Evolutionary conservation across 2,329 filamentous ascomycete species (phyloP), one percentile per base, ranked within the genome.

Genomic region (Coniella lustricola): DNA sequence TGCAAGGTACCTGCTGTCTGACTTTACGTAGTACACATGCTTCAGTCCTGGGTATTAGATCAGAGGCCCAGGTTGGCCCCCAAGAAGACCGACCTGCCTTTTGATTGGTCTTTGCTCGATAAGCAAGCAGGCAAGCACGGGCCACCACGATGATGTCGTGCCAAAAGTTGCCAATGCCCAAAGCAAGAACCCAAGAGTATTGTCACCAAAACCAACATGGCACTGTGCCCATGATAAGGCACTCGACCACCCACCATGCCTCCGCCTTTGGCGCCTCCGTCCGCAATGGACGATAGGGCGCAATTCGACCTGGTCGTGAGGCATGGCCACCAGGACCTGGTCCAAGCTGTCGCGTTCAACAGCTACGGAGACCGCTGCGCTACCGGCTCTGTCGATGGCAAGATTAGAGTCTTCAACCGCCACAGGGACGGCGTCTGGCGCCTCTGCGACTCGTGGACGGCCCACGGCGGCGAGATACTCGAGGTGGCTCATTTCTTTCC

Each of bases 291-390:
- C 52, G 74, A 76, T 54, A 70, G 67, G 58, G 64, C 69, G 21
- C 64, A 66, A 40, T 77, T 81, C 55, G 74, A 79, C 51, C 67
- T 76, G 53, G 80, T 86, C 57, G 77, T 88, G 59, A 78, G 82
- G 52, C 82, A 89, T 64, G 84, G 84, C 57, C 85, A 90, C 67
- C 79, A 82, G 60, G 87, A 94, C 64, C 76, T 93, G 38, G 86
- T 94, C 44, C 83, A 90, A 55, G 85, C 88, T 48, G 83, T 91
- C 53, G 85, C 88, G 56, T 95, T 94, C 76, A 96, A 96, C 67
- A 84, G 83, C 56, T 95, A 95, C 65, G 91, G 90, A 58, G 90
- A 89, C 59, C 87, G 90, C 57, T 90, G 91, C 73, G 87, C 90
- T 36, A 93, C 90, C 3, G 90, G 89, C 31, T 93, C 89, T 16